Conservation (phyloP, 2,329 filamentous ascomycete species). For the Ophiocordyceps camponoti-floridani region DNA sequence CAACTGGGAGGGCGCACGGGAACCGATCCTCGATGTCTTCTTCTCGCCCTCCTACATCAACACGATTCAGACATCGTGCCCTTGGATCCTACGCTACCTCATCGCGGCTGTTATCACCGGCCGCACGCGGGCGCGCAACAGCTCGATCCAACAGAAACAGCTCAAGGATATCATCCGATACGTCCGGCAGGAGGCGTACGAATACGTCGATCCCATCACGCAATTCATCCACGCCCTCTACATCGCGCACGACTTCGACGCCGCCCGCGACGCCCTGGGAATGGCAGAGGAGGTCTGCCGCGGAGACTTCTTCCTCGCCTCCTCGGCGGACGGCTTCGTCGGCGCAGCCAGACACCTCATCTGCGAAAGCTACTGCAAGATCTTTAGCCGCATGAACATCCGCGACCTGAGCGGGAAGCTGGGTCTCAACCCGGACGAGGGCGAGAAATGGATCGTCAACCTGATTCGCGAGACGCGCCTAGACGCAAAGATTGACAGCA, state of each 20-base stretch:
- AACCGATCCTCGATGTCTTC: constrained; percentile 85
- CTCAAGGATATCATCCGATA: constrained; percentile 94
- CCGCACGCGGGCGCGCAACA: constrained; percentile 65
- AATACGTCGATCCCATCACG: constrained; percentile 90
- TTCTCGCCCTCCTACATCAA: constrained; percentile 98
- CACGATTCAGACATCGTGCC: constrained; percentile 95
- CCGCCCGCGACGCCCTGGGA: constrained; percentile 72
- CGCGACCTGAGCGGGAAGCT: constrained; percentile 87
- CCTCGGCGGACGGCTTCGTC: constrained; percentile 72
- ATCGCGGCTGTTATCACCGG: constrained; percentile 90
- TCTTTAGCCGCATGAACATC: constrained; percentile 96
- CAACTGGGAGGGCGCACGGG: constrained; percentile 85
- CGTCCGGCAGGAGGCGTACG: constrained; percentile 91
- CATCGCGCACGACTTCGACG: constrained; percentile 76
- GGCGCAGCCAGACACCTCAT: constrained; percentile 91
- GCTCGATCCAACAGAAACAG: constrained; percentile 86
- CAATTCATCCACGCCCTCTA: constrained; percentile 94
- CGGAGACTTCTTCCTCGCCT: constrained; percentile 87
- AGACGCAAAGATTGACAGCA: constrained; percentile 98
- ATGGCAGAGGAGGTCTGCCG: constrained; percentile 83
- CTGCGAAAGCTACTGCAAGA: constrained; percentile 99
- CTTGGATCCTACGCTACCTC: constrained; percentile 90
- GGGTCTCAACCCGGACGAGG: constrained; percentile 81
- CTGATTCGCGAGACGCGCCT: constrained; percentile 93
- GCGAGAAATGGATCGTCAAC: constrained; percentile 99